Conservation (phyloP, 140 eudicot genomes). For the Erigeron philadelphicus region DNA sequence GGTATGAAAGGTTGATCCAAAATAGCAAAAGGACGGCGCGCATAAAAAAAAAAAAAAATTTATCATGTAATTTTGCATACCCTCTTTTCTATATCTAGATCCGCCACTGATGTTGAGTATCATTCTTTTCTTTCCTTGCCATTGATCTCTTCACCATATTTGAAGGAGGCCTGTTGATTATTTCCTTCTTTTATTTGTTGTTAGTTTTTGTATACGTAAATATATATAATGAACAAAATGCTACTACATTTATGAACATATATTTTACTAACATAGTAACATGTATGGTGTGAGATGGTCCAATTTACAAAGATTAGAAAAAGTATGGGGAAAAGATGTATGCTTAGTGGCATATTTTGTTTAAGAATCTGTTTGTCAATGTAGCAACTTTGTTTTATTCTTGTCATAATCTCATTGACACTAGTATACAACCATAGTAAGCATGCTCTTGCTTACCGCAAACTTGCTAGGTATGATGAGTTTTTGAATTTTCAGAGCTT, state of each 20-base stretch:
- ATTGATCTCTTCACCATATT: background rate
- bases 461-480: background rate
- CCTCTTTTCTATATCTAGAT: too few species aligned
- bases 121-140: background rate
- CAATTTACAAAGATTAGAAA: too few species aligned
- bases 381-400: background rate
- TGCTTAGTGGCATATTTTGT: background rate
- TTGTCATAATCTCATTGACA: background rate
- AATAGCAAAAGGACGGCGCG: too few species aligned
- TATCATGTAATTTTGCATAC: too few species aligned
- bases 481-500: background rate
- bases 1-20: too few species aligned
- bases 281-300: too few species aligned
- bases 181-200: background rate
- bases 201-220: background rate
- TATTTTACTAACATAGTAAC: too few species aligned
- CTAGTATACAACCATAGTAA: background rate
- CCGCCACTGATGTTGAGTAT: background rate
- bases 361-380: background rate
- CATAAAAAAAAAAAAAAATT: too few species aligned
- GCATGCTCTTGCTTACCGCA: slow-evolving; percentile 1
- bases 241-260: too few species aligned
- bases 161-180: background rate
- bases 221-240: background rate
- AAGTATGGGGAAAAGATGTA: too few species aligned